Evolutionary conservation across 305 asterid species (phyloP), one percentile per base, ranked within the genome.

Genomic region (Solanum hybrid): DNA sequence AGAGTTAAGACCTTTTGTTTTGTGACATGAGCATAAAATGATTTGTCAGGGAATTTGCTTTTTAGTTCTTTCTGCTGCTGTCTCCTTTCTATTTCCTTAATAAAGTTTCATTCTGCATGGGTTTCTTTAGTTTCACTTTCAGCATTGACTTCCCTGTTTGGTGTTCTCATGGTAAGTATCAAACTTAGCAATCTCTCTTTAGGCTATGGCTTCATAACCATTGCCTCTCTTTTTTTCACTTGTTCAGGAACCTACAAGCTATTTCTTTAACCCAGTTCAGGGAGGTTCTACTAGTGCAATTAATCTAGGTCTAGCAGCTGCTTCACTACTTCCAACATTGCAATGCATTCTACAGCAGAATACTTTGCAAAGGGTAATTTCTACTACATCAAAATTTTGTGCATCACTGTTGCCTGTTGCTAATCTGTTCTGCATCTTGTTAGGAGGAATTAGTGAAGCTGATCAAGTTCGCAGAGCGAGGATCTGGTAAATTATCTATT

Each of bases 371-470:
- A 92, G 98, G 92, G 99, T 97, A 94, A 90, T 73, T 34, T 86
- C 38, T 87, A 29, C 72, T 88, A 31, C 84, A 73, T 88, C 36
- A 15, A 79, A 65, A 83, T 83, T 36, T 83, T 34, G 76, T 79
- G 88, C 89, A 27, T 84, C 81, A 1, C 13, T 87, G 38, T 26
- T 68, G 41, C 14, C 83, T 27, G 33, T 36, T 78, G 76, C 75
- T 78, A 57, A 77, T 79, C 27, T 31, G n/a, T 33, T 79, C 90
- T 89, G 61, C 85, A 51, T 84, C 65, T 92, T 94, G 78, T 83
- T 95, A 97, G 99, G 98, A 97, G 89, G 98, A 95, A 93, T 87
- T 97, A 89, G 72, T 92, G 90, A 95, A 92, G 93, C 76, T 97
- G 95, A 93, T 97, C 91, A 96, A 96, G 94, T 92, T 91, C 87